phyloP scores from a whole-genome alignment of 2,329 filamentous ascomycete genomes.

The Aspergillus nomiae region DNA sequence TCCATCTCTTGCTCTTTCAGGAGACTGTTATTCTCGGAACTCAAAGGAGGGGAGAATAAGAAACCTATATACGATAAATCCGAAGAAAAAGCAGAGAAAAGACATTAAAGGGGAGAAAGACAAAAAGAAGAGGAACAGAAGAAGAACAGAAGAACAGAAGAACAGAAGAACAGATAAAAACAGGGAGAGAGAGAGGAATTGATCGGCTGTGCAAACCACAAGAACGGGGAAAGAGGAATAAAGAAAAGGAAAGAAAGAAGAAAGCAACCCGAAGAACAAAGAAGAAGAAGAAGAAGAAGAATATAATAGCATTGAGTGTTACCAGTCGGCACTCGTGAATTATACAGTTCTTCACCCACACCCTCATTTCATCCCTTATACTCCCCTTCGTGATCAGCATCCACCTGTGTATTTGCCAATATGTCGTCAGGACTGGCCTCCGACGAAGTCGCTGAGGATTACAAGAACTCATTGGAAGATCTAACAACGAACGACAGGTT shows the following conservation, averaged over 20 bases:
- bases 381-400: slow-evolving; percentile 11
- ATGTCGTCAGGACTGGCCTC: slow-evolving; percentile 66
- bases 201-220: too few species aligned
- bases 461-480: slow-evolving; percentile 89
- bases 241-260: neutral
- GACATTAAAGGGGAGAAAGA: slow-evolving; percentile 19
- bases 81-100: slow-evolving; percentile 18
- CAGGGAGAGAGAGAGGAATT: neutral
- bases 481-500: slow-evolving; percentile 86
- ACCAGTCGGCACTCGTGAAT: slow-evolving; percentile 1
- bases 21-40: slow-evolving; percentile 26
- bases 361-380: slow-evolving; percentile 12
- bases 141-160: slow-evolving; percentile 22
- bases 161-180: slow-evolving; percentile 20
- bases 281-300: slow-evolving; percentile 4
- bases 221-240: neutral
- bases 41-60: slow-evolving; percentile 28
- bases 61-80: slow-evolving; percentile 17
- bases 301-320: slow-evolving; percentile 14
- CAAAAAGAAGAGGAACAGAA: slow-evolving; percentile 12
- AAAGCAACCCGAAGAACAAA: slow-evolving; percentile 15
- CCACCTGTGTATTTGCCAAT: slow-evolving; percentile 42
- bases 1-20: slow-evolving; percentile 38
- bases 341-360: neutral
- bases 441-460: slow-evolving; percentile 92